Conservation (phyloP, 495 filamentous ascomycete genomes). For the Hypoxylon subgilvum region DNA sequence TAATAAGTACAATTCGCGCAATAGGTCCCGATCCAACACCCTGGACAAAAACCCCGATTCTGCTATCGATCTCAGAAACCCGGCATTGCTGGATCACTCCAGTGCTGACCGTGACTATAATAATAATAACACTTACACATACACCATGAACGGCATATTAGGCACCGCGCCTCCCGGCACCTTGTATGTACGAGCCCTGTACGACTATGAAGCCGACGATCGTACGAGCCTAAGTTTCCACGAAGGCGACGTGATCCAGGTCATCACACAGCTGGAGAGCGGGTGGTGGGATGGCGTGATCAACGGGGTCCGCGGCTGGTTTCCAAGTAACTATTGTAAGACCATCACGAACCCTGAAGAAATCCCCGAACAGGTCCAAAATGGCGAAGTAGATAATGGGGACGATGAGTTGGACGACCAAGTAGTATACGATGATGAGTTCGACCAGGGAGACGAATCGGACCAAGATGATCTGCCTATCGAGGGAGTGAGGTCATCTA, state of each 20-base stretch:
- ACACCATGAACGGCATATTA: conserved; percentile 72
- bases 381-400: conserved; percentile 71
- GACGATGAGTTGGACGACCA: conserved; percentile 70
- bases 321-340: conserved; percentile 97
- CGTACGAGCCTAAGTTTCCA: conserved; percentile 94
- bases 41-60: conserved; percentile 40
- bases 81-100: conserved; percentile 46
- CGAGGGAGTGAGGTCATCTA: conserved; percentile 68
- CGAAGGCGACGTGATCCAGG: conserved; percentile 94
- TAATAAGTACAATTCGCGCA: conserved; percentile 45
- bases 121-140: conserved; percentile 40
- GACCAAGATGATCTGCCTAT: conserved; percentile 70
- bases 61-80: conserved; percentile 40
- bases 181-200: conserved; percentile 93
- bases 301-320: conserved; percentile 92
- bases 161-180: conserved; percentile 74
- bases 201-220: conserved; percentile 97
- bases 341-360: conserved; percentile 79
- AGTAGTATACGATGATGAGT: conserved; percentile 50
- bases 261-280: conserved; percentile 95
- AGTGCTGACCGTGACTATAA: conserved; percentile 46
- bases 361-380: conserved; percentile 58
- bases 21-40: conserved; percentile 41
- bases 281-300: conserved; percentile 99
- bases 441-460: conserved; percentile 68